Evolutionary conservation across 345 rosid species (phyloP).

Genomic region (Arabidopsis thaliana): TAIR10.1 NC_003070.9:5009001-5009500

Average conservation of each 20-base stretch:
- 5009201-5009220: not conserved
- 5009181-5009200: not conserved
- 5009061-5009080: slow-evolving; percentile 56
- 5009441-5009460: slow-evolving; percentile 81
- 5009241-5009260: slow-evolving; percentile 74
- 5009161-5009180: not conserved
- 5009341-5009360: slow-evolving; percentile 45
- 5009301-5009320: slow-evolving; percentile 78
- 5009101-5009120: slow-evolving; percentile 76
- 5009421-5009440: slow-evolving; percentile 68
- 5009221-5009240: slow-evolving; percentile 60
- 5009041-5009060: slow-evolving; percentile 73
- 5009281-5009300: slow-evolving; percentile 71
- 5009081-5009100: slow-evolving; percentile 72
- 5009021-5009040: slow-evolving; percentile 77
- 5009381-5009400: slow-evolving; percentile 16
- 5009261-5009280: slow-evolving; percentile 77
- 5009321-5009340: slow-evolving; percentile 73
- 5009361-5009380: slow-evolving; percentile 17
- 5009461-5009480: slow-evolving; percentile 61
- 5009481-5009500: slow-evolving; percentile 70
- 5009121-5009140: not conserved
- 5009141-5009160: not conserved
- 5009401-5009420: not conserved
- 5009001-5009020: slow-evolving; percentile 64